Percentiles rank a stretch among this genome's conserved stretches.
Conservation (phyloP, 2,329 filamentous ascomycete species). For the Stachybotrys chlorohalonatus region DNA sequence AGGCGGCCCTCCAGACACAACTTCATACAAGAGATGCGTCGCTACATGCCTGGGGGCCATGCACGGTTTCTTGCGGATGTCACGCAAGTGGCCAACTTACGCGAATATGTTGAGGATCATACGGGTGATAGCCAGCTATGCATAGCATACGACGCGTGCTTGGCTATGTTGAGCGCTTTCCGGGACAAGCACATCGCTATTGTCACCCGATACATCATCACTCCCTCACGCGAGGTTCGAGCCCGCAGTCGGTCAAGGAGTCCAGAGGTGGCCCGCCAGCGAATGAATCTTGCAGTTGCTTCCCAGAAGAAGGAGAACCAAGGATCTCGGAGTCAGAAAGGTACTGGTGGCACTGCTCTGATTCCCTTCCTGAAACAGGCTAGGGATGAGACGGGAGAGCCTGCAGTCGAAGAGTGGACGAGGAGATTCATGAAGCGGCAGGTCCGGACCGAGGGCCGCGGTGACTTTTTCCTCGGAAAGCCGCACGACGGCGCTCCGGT, state of each 20-base stretch:
- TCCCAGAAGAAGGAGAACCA: constrained; percentile 38
- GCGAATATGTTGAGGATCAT: constrained; percentile 64
- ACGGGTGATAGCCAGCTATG: constrained; percentile 55
- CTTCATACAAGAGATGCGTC: constrained; percentile 94
- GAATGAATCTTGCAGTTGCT: constrained; percentile 54
- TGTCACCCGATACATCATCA: constrained; percentile 89
- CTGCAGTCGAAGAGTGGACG: constrained; percentile 64
- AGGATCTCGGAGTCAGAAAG: constrained; percentile 51
- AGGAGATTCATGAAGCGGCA: constrained; percentile 47
- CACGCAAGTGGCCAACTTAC: constrained; percentile 73
- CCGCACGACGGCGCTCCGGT: constrained; percentile 30
- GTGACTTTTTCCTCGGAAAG: constrained; percentile 51
- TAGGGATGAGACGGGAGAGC: constrained; percentile 89
- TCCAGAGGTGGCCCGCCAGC: constrained; percentile 38
- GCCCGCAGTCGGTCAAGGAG: constrained; percentile 52
- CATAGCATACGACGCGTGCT: constrained; percentile 82
- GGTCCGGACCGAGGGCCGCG: constrained; percentile 37
- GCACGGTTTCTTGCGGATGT: constrained; percentile 82
- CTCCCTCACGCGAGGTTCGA: constrained; percentile 70
- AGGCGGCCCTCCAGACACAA: constrained; percentile 47
- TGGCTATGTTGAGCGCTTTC: constrained; percentile 60
- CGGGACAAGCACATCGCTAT: constrained; percentile 95
- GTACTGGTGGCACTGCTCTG: constrained; percentile 86
- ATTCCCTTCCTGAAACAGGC: constrained; percentile 97
- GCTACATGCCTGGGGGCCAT: constrained; percentile 93